These are phyloP conservation scores for Lactifluus pinguis DNA, from an alignment of 768 basidiomycete species.

Conservation along the genomic window DNA sequence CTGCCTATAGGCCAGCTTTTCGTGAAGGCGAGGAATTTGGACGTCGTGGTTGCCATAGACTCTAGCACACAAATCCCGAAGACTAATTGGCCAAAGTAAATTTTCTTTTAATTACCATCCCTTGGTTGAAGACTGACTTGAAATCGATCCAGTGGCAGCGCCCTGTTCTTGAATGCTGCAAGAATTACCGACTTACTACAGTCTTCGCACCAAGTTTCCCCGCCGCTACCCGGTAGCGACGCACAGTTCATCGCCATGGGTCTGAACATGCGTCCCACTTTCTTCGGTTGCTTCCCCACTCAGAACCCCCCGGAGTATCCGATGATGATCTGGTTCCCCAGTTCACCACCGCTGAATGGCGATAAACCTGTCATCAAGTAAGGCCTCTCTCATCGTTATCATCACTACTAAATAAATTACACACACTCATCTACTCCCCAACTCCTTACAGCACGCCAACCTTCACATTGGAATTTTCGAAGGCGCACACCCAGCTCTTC, in stretches of 20 bases:
- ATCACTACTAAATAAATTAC: neutral
- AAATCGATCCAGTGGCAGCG: conserved; percentile 38
- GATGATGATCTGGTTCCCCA: conserved; percentile 67
- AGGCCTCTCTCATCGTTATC: neutral
- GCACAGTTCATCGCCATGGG: conserved; percentile 49
- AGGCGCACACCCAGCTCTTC: conserved; percentile 44
- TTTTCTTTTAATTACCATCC: conserved; percentile 10
- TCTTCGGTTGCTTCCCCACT: conserved; percentile 69
- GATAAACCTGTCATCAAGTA: conserved; percentile 60
- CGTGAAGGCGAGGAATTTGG: conserved; percentile 56
- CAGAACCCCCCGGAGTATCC: conserved; percentile 48
- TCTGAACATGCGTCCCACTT: conserved; percentile 59
- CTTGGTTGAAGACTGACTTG: neutral
- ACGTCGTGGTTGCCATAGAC: conserved; percentile 72
- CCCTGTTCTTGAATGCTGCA: conserved; percentile 35
- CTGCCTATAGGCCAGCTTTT: conserved; percentile 65
- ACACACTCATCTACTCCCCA: conserved; percentile 5
- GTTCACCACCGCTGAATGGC: conserved; percentile 59
- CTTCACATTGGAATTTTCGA: conserved; percentile 52
- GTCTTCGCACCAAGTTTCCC: conserved; percentile 50
- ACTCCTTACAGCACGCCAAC: conserved; percentile 39
- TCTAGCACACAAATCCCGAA: conserved; percentile 44
- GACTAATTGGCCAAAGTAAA: conserved; percentile 58
- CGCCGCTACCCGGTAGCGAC: conserved; percentile 47
- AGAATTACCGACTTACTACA: conserved; percentile 35